Evolutionary conservation across 495 filamentous ascomycete genomes (phyloP), one percentile per base, ranked within the genome.

Genomic region (Chaetomium fimeti): DNA sequence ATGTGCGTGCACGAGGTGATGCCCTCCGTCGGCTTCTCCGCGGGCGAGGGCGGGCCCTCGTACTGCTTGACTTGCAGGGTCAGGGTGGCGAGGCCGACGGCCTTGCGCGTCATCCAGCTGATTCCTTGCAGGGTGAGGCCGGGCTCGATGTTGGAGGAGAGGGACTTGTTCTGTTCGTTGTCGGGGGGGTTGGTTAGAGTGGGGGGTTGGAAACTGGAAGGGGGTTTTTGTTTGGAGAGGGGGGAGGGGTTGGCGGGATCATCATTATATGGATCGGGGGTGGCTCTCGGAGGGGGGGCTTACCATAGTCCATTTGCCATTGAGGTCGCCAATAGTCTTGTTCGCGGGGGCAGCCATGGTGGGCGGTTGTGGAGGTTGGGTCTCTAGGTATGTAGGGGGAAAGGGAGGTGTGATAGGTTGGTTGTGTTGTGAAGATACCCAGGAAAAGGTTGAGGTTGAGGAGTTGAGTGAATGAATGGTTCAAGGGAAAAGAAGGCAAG

Each of bases 321-420:
- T 86, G 69, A 97, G 82, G 74, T 92, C 82, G 62, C 83, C 85
- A 61, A 92, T 83, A 16, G 85, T 93, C 75, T 87, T 83, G 63
- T 84, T 79, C 62, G 84, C 74, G 47, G 93, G 93, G 60, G 92
- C 90, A 67, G 93, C 92, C 93, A 97, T 97, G 65, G 63, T 87
- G 77, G 48, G 53, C 29, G 47, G 28, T 22, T 57, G 20, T 49
- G 18, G 32, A n/a, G 11, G 7, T 20, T 52, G 29, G 43, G 42
- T 22, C 29, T 60, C 24, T 55, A 40, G 18, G 58, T 52, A 18
- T 40, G 36, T 28, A 40, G 29, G 45, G 45, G 45, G 9, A 24
- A 2, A 45, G 22, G 27, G 9, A 45, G 22, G 27, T 3, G 43
- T n/a, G 32, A 38, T 27, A 32, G 47, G 52, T n/a, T 16, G 53